These are phyloP conservation scores for Tricholoma sp. DNA, from an alignment of 768 basidiomycete species.

Conservation along the genomic window DNA sequence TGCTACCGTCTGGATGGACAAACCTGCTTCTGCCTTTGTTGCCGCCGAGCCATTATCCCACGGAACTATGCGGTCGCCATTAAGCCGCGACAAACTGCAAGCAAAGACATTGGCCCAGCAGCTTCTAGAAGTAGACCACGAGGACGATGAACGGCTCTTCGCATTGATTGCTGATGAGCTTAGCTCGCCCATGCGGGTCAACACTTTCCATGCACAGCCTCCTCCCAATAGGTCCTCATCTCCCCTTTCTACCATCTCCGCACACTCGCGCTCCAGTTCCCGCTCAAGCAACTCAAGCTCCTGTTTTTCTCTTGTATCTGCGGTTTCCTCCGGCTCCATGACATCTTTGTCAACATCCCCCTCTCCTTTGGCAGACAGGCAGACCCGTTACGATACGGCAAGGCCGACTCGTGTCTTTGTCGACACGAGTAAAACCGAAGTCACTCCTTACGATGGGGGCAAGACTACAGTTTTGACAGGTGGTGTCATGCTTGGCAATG, in stretches of 20 bases:
- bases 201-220: conserved; percentile 57
- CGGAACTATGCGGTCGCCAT: conserved; percentile 14
- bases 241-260: conserved; percentile 54
- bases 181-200: conserved; percentile 62
- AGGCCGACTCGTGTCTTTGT: conserved; percentile 69
- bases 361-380: conserved; percentile 32
- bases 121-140: conserved; percentile 64
- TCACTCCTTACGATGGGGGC: conserved; percentile 83
- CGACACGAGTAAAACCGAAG: conserved; percentile 70
- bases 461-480: conserved; percentile 87
- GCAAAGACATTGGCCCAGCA: conserved; percentile 70
- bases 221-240: conserved; percentile 47
- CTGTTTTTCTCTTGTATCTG: conserved; percentile 51
- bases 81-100: conserved; percentile 10
- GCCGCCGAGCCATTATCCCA: conserved; percentile 14
- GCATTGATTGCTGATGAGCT: conserved; percentile 70
- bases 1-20: conserved; percentile 66
- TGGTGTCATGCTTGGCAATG: conserved; percentile 79
- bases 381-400: conserved; percentile 65
- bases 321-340: conserved; percentile 41
- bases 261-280: conserved; percentile 66
- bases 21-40: conserved; percentile 27
- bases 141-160: conserved; percentile 72
- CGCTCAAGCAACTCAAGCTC: conserved; percentile 70
- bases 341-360: conserved; percentile 38